Evolutionary conservation across 306 rosid species (phyloP), one percentile per base, ranked within the genome.

Genomic region (Acacia crassicarpa): DNA sequence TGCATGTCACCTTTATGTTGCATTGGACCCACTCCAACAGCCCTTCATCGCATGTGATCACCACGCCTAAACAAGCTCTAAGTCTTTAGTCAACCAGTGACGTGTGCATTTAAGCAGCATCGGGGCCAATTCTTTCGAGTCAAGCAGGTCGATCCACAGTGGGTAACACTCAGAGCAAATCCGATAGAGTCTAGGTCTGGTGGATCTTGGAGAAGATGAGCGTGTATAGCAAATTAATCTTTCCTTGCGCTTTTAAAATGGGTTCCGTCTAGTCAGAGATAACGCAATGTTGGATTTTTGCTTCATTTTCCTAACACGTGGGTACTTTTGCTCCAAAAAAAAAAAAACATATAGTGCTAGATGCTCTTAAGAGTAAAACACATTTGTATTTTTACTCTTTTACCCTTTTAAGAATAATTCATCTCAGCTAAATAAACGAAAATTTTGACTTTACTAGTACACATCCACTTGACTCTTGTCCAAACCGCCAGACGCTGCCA

Each of bases 91-190:
- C 9, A 93, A 80, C 97, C 97, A 93, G 87, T 90, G 91, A 3
- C 89, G 86, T 14, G 45, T 67, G 41, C 87, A 78, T 10, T 48
- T 76, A 10, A 93, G 25, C 5, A 83, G 68, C 5, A 91, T 89
- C 0, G 87, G 88, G 8, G 91, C 85, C 13, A 83, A 35, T 22
- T 93, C 99, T 56, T 89, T 82, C 14, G 86, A 85, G 15, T 79
- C 91, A 1, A 95, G 89, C 1, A 93, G 73, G 38, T 93, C 96
- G 4, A 93, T 72, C 79, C 92, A 88, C 17, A 92, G 86, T 0
- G 98, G 99, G 17, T 94, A 86, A 62, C 59, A 63, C 19, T 78
- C 87, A 27, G 80, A 93, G 91, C 99, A 97, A 92, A 0, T 79
- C 82, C 16, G 90, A 77, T 8, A 61, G 73, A 8, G 94, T 89